These are phyloP conservation scores for Gossypium arboreum DNA, from an alignment of 345 rosid species.

Conservation along the genomic window DNA sequence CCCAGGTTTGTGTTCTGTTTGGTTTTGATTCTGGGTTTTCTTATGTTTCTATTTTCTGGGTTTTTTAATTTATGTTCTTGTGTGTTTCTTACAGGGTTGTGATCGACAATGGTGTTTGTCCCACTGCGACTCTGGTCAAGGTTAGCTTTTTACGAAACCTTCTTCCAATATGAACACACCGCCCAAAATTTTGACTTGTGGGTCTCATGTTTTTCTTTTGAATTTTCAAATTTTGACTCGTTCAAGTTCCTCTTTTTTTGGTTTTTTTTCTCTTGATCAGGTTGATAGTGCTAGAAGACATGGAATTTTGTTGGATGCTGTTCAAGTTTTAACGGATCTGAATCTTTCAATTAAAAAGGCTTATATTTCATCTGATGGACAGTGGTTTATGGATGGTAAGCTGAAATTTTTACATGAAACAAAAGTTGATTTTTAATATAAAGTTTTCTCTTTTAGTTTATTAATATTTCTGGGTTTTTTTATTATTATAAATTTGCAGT, in stretches of 20 bases:
- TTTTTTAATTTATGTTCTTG: neutral
- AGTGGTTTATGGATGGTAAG: slow-evolving; percentile 97
- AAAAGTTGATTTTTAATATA: neutral
- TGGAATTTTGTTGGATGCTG: slow-evolving; percentile 80
- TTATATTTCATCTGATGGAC: slow-evolving; percentile 83
- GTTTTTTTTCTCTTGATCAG: slow-evolving; percentile 31
- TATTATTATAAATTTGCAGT: slow-evolving; percentile 29
- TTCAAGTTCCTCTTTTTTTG: neutral
- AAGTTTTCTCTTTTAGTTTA: neutral
- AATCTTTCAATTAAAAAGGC: slow-evolving; percentile 91
- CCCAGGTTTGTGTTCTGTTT: slow-evolving; percentile 57
- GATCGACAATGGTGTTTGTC: slow-evolving; percentile 88
- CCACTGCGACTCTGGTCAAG: slow-evolving; percentile 85
- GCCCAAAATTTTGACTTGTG: neutral
- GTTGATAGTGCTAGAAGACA: slow-evolving; percentile 87
- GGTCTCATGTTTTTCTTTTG: neutral
- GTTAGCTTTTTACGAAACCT: slow-evolving; percentile 56
- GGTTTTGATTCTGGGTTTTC: neutral
- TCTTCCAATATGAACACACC: neutral
- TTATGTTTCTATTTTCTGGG: neutral
- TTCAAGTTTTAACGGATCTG: slow-evolving; percentile 90
- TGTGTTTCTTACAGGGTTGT: slow-evolving; percentile 60
- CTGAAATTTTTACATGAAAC: neutral
- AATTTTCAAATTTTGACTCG: slow-evolving; percentile 19
- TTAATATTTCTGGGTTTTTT: neutral